Conservation (phyloP, 108 stramenopile species). For the Schizochytrium sp. region DNA sequence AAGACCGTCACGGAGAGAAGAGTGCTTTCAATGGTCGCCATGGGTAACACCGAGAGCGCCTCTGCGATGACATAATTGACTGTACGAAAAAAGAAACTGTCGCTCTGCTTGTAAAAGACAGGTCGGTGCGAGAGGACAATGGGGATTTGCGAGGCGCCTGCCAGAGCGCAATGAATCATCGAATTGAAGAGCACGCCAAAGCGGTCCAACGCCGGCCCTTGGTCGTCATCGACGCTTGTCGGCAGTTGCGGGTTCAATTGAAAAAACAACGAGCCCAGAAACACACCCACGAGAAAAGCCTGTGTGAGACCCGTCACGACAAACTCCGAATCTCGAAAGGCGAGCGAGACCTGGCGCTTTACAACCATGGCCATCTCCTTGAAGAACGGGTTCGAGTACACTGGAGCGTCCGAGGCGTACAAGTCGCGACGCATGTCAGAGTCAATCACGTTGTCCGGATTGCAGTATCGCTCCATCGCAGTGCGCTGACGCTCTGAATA, state of each 20-base stretch:
- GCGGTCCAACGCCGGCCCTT: background rate
- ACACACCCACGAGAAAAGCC: background rate
- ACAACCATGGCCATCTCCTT: background rate
- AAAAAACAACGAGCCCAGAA: conserved; percentile 3
- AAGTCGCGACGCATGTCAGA: background rate
- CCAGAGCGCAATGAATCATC: background rate
- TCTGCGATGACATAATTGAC: background rate
- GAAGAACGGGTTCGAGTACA: conserved; percentile 26
- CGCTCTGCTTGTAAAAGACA: conserved; percentile 77
- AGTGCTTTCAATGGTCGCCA: background rate
- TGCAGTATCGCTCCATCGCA: background rate
- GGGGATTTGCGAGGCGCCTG: background rate
- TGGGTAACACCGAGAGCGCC: background rate
- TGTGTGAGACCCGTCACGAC: background rate
- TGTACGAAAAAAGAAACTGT: conserved; percentile 71
- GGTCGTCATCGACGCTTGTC: background rate
- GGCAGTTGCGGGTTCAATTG: background rate
- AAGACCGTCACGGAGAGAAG: background rate
- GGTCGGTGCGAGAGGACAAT: conserved; percentile 46
- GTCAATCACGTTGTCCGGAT: background rate
- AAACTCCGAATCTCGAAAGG: background rate
- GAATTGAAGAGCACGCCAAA: background rate
- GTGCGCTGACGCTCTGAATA: background rate
- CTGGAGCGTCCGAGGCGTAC: conserved; percentile 19
- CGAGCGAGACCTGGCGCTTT: background rate